A percentile compares a stretch with the other conserved stretches of the same genome.
Evolutionary conservation across 169 alveolate species (phyloP).

Genomic region (Cryptosporidium meleagridis): DNA sequence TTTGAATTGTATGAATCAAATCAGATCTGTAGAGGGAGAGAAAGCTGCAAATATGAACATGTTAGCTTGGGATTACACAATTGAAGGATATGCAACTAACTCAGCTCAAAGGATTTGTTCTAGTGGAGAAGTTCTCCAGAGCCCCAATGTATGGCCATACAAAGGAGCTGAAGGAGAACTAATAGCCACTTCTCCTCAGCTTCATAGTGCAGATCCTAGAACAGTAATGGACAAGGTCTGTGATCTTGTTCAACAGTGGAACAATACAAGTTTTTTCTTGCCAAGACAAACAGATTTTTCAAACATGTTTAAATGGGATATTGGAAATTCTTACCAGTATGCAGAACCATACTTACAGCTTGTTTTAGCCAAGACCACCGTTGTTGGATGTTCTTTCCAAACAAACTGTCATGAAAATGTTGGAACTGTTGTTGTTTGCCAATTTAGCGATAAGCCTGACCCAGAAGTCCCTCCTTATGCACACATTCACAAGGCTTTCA

Average conservation of each 20-base stretch:
- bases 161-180: conserved; percentile 65
- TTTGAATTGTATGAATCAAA: conserved; percentile 42
- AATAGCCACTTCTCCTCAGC: conserved; percentile 55
- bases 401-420: conserved; percentile 57
- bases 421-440: conserved; percentile 70
- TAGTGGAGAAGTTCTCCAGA: conserved; percentile 31
- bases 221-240: conserved; percentile 52
- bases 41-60: conserved; percentile 73
- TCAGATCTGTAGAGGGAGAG: conserved; percentile 70
- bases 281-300: conserved; percentile 63
- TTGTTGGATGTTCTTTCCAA: conserved; percentile 68
- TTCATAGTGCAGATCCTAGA: conserved; percentile 38
- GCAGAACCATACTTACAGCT: conserved; percentile 73
- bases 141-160: conserved; percentile 66
- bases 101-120: conserved; percentile 60
- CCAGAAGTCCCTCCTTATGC: conserved; percentile 69
- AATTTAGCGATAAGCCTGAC: conserved; percentile 66
- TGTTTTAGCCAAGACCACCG: conserved; percentile 35
- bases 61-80: conserved; percentile 74
- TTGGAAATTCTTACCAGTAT: conserved; percentile 40
- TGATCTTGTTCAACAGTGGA: conserved; percentile 68
- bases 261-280: conserved; percentile 55
- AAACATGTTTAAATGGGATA: conserved; percentile 38
- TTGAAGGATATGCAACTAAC: conserved; percentile 71
- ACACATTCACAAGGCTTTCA: conserved; percentile 36